Evolutionary conservation across 352 stramenopile genomes (phyloP).

Genomic region (Pythium aristosporum): DNA sequence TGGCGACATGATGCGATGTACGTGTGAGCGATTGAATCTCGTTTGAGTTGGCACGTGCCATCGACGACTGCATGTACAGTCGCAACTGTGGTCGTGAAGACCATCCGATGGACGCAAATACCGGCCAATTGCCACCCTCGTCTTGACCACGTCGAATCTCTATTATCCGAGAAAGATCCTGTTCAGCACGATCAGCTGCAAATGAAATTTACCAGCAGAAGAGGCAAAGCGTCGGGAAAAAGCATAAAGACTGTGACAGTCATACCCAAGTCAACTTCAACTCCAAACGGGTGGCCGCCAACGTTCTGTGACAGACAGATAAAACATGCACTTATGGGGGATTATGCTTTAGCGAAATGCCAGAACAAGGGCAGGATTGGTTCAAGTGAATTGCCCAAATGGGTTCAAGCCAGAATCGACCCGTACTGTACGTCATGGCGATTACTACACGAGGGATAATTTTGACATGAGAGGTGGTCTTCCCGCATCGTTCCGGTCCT

Average conservation of each 20-base stretch:
- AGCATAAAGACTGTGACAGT: not conserved
- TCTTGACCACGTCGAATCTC: constrained; percentile 12
- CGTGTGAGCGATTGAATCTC: constrained; percentile 3
- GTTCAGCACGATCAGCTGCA: constrained; percentile 5
- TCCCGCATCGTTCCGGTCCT: constrained; percentile 18
- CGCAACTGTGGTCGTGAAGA: not conserved
- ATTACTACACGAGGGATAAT: not conserved
- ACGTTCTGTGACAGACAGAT: constrained; percentile 22
- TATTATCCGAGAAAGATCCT: constrained; percentile 14
- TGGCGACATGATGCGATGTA: constrained; percentile 3
- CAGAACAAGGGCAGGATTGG: not conserved
- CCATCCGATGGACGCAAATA: not conserved
- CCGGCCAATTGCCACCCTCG: constrained; percentile 8
- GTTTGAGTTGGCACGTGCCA: constrained; percentile 9
- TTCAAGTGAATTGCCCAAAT: not conserved
- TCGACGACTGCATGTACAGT: not conserved
- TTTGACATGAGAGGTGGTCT: not conserved
- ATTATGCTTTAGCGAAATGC: not conserved
- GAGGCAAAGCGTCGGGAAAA: not conserved
- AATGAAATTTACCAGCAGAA: constrained; percentile 13
- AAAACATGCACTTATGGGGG: constrained; percentile 9
- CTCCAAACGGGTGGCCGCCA: constrained; percentile 9
- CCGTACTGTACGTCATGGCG: not conserved
- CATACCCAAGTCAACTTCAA: not conserved
- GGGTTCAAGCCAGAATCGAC: not conserved